Conservation (phyloP, 352 stramenopile species). For the Thalassiosira ordinaria region DNA sequence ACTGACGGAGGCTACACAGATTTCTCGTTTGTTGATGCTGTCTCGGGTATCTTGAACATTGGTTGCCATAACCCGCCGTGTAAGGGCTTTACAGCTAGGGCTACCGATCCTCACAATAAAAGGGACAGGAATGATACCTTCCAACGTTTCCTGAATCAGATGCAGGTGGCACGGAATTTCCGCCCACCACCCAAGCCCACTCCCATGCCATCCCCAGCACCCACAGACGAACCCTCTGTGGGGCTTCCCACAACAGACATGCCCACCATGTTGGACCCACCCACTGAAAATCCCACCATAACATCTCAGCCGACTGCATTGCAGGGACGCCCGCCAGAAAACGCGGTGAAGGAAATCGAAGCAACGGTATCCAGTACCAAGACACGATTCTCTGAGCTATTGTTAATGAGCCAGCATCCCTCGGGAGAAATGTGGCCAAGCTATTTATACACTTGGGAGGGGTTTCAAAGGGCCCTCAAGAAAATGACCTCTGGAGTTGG, state of each 20-base stretch:
- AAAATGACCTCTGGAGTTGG: conserved; percentile 58
- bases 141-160: conserved; percentile 56
- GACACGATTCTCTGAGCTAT: conserved; percentile 22
- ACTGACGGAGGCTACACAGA: conserved; percentile 56
- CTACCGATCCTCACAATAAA: conserved; percentile 50
- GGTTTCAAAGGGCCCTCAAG: conserved; percentile 39
- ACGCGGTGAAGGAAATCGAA: conserved; percentile 22
- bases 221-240: conserved; percentile 28
- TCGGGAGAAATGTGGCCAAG: conserved; percentile 38
- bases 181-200: conserved; percentile 40
- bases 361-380: conserved; percentile 9
- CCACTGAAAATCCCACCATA: conserved; percentile 41
- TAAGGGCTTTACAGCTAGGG: conserved; percentile 14
- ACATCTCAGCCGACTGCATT: conserved; percentile 37
- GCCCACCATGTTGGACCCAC: conserved; percentile 20
- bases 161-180: conserved; percentile 49
- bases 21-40: conserved; percentile 62
- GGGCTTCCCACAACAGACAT: conserved; percentile 26
- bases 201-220: conserved; percentile 36
- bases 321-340: conserved; percentile 27
- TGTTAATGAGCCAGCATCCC: conserved; percentile 47
- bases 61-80: conserved; percentile 61
- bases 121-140: conserved; percentile 60
- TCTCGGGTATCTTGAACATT: conserved; percentile 56
- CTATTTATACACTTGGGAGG: conserved; percentile 59